These are phyloP conservation scores for Vararia minispora DNA, from an alignment of 768 basidiomycete genomes.

Conservation along the genomic window DNA sequence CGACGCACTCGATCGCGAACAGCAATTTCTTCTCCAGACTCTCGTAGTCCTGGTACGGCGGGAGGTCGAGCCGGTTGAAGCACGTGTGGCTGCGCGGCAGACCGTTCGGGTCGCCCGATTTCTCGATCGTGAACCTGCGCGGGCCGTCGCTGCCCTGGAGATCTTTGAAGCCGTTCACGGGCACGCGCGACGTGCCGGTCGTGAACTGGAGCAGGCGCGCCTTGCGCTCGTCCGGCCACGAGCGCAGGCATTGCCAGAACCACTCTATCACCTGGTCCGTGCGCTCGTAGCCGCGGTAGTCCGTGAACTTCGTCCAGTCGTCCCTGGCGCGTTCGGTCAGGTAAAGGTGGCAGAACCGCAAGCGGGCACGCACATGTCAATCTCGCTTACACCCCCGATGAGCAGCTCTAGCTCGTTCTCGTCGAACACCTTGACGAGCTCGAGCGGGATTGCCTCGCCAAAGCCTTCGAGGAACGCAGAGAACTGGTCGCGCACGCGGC, in stretches of 20 bases:
- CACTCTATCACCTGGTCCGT: conserved; percentile 84
- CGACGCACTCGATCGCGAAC: conserved; percentile 69
- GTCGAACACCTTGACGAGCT: conserved; percentile 83
- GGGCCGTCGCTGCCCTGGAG: conserved; percentile 91
- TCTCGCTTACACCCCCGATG: conserved; percentile 68
- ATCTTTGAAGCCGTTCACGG: conserved; percentile 93
- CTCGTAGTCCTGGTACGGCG: conserved; percentile 83
- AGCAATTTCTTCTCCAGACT: conserved; percentile 78
- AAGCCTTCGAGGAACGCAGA: conserved; percentile 80
- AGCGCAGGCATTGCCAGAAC: conserved; percentile 91
- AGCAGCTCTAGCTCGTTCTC: conserved; percentile 82
- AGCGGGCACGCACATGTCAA: conserved; percentile 28
- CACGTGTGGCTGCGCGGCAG: conserved; percentile 89
- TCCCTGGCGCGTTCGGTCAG: conserved; percentile 33
- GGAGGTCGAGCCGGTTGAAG: conserved; percentile 84
- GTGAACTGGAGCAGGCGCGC: conserved; percentile 82
- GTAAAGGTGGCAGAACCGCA: not conserved
- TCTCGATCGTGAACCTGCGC: conserved; percentile 88
- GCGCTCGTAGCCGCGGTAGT: conserved; percentile 82
- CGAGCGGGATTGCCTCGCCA: conserved; percentile 72
- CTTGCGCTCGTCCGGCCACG: conserved; percentile 86
- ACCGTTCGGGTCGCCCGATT: conserved; percentile 81
- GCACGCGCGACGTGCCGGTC: conserved; percentile 74
- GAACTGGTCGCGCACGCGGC: conserved; percentile 75
- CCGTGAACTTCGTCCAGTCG: conserved; percentile 91